Evolutionary conservation across 2,329 filamentous ascomycete species (phyloP).

Genomic region (Huntiella savannae): DNA sequence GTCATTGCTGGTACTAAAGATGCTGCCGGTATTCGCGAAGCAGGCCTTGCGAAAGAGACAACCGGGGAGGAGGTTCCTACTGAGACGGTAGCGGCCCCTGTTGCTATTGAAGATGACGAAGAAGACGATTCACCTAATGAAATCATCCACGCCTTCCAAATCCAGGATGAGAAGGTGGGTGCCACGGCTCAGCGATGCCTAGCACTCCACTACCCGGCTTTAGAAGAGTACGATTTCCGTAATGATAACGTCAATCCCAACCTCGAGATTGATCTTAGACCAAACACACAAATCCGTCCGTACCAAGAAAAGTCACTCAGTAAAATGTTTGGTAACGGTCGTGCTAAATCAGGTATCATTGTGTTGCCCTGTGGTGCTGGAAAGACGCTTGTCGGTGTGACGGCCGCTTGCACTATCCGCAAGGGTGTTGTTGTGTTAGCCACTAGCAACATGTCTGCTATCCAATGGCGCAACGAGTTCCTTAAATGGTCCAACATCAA

Average conservation of each 20-base stretch:
- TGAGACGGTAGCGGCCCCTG: conserved; percentile 5
- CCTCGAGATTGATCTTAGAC: conserved; percentile 81
- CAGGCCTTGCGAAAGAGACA: conserved; percentile 13
- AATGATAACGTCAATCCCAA: conserved; percentile 80
- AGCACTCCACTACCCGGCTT: conserved; percentile 65
- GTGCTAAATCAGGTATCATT: conserved; percentile 93
- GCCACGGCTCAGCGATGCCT: conserved; percentile 77
- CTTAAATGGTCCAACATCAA: conserved; percentile 95
- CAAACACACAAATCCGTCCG: conserved; percentile 72
- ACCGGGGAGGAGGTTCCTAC: neutral
- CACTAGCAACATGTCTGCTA: conserved; percentile 93
- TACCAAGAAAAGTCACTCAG: conserved; percentile 96
- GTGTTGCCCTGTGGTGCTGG: conserved; percentile 91
- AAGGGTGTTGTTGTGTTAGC: conserved; percentile 91
- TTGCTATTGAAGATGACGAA: conserved; percentile 46
- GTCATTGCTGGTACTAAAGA: conserved; percentile 92
- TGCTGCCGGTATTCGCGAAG: conserved; percentile 68
- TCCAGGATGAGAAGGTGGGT: conserved; percentile 65
- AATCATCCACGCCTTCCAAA: conserved; percentile 84
- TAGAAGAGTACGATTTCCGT: conserved; percentile 94
- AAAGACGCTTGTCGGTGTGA: conserved; percentile 96
- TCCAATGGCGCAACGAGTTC: conserved; percentile 93
- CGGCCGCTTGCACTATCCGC: conserved; percentile 91
- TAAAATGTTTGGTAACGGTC: conserved; percentile 98
- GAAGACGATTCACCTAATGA: conserved; percentile 76